Conservation (phyloP, 257 asterid species). For the Datura wrightii region DNA sequence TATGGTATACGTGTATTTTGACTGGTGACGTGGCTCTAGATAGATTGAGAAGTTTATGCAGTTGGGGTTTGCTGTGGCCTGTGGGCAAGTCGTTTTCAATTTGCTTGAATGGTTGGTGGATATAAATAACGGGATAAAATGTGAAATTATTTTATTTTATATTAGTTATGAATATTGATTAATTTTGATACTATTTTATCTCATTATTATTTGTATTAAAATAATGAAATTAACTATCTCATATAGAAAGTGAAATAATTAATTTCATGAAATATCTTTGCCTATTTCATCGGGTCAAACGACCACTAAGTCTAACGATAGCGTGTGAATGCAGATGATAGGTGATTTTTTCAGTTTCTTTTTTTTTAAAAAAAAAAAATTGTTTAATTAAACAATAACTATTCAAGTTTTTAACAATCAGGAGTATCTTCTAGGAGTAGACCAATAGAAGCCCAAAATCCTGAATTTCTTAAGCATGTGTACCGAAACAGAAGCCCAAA, state of each 20-base stretch:
- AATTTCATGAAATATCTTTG: too few species aligned
- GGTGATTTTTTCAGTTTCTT: not conserved
- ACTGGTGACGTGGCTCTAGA: conserved; percentile 6
- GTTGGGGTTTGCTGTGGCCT: not conserved
- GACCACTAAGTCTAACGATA: not conserved
- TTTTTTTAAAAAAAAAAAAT: not conserved
- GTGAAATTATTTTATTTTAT: not conserved
- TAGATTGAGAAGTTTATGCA: conserved; percentile 19
- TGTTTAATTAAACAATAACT: not conserved
- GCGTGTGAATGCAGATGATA: not conserved
- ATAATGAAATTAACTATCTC: not conserved
- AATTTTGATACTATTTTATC: not conserved
- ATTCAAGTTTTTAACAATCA: not conserved
- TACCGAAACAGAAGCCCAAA: conserved; percentile 15
- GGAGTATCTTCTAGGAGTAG: not conserved
- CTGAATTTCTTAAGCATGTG: not conserved
- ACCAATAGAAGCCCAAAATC: conserved; percentile 9
- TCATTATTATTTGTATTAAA: not conserved
- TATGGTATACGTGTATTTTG: conserved; percentile 10
- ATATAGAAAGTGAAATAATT: too few species aligned
- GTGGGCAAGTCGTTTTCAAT: conserved; percentile 11
- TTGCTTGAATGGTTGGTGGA: not conserved
- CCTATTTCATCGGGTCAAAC: not conserved
- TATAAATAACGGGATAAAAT: not conserved
- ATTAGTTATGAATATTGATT: not conserved